These are phyloP conservation scores for Cladosporium sp. DNA, from an alignment of 2,329 filamentous ascomycete genomes.

Conservation along the genomic window DNA sequence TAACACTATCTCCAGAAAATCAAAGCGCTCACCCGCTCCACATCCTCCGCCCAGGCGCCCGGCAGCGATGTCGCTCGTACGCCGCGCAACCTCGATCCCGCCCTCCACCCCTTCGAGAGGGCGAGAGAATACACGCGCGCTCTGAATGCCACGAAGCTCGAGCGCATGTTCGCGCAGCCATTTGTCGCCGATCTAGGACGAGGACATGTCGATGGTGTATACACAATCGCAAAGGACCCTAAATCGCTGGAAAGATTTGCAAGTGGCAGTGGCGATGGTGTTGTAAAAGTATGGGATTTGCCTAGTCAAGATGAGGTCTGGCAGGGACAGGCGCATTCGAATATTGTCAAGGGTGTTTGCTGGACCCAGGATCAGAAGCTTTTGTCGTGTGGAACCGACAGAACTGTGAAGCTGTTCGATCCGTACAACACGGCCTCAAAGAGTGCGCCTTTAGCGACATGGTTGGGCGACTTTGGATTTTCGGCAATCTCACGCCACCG, in stretches of 20 bases:
- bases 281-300: constrained; percentile 91
- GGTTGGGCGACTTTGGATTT: constrained; percentile 78
- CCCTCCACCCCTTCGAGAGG: constrained; percentile 84
- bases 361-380: constrained; percentile 86
- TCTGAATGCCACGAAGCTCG: constrained; percentile 82
- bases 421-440: constrained; percentile 71
- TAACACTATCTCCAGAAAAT: constrained; percentile 43
- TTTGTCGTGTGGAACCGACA: constrained; percentile 81
- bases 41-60: constrained; percentile 61
- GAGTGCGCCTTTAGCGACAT: constrained; percentile 73
- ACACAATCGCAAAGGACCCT: constrained; percentile 46
- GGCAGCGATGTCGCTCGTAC: constrained; percentile 62
- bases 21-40: constrained; percentile 63
- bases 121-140: constrained; percentile 79
- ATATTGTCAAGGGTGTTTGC: constrained; percentile 84
- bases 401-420: constrained; percentile 85
- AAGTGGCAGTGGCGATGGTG: constrained; percentile 83
- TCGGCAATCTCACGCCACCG: constrained; percentile 82
- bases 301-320: constrained; percentile 69
- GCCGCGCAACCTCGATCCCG: constrained; percentile 72
- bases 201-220: constrained; percentile 83
- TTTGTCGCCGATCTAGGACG: constrained; percentile 83
- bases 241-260: constrained; percentile 51
- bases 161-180: constrained; percentile 84
- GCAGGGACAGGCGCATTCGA: constrained; percentile 81